A percentile compares a stretch with the other conserved stretches of the same genome.
Evolutionary conservation across 441 rosid genomes (phyloP).

Genomic region (Populus hybrid): DNA sequence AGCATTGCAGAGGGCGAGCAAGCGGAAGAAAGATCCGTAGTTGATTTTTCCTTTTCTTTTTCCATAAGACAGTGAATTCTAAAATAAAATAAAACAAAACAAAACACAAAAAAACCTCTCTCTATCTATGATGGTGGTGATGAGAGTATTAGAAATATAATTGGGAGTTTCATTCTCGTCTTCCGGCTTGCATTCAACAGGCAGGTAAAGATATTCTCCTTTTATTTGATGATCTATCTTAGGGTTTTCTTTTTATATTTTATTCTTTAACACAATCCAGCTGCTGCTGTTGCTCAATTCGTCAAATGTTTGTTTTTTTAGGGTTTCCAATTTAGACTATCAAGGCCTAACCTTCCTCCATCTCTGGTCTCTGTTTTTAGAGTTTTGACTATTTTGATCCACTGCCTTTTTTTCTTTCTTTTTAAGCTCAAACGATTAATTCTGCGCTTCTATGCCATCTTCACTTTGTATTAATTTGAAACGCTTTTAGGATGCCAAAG

Average conservation of each 20-base stretch:
- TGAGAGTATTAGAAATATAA: not conserved
- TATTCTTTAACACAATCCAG: not conserved
- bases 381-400: not conserved
- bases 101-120: not conserved
- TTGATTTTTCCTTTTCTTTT: not conserved
- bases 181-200: not conserved
- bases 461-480: not conserved
- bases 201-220: not conserved
- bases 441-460: not conserved
- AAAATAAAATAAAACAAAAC: no score
- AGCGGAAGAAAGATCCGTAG: not conserved
- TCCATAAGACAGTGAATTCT: not conserved
- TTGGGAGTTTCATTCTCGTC: not conserved
- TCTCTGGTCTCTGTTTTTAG: not conserved
- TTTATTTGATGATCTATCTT: not conserved
- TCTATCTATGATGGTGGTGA: not conserved
- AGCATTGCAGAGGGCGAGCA: not conserved
- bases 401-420: no score
- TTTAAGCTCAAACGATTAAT: not conserved
- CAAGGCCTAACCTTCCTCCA: not conserved
- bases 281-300: not conserved
- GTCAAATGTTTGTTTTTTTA: not conserved
- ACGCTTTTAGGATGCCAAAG: not conserved
- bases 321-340: not conserved
- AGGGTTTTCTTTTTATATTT: not conserved